Evolutionary conservation across 164 flowering plant species (phyloP).

Genomic region (Echeveria elegans): DNA sequence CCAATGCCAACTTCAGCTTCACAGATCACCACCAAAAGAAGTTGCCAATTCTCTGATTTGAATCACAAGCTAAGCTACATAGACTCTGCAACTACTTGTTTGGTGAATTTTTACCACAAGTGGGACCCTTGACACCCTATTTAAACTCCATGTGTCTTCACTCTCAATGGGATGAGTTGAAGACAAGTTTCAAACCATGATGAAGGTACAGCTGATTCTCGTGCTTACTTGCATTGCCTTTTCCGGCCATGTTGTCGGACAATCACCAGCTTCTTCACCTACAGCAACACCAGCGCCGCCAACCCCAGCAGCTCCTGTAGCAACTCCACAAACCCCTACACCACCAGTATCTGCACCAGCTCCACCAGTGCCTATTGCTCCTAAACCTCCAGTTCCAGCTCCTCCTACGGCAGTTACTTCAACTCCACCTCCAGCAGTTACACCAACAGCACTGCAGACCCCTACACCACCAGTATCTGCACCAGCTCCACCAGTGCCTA

Average conservation of each 20-base stretch:
- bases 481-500: neutral
- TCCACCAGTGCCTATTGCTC: neutral
- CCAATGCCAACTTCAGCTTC: constrained; percentile 3
- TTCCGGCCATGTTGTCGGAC: neutral
- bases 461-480: neutral
- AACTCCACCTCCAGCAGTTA: neutral
- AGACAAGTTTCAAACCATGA: neutral
- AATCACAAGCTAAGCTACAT: neutral
- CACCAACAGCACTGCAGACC: neutral
- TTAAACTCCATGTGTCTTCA: neutral
- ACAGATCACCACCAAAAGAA: neutral
- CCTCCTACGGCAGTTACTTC: too few relatives aligned
- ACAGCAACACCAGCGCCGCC: neutral
- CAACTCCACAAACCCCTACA: neutral
- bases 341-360: constrained; percentile 2
- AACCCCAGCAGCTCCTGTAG: neutral
- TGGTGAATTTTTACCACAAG: neutral
- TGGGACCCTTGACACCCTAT: neutral
- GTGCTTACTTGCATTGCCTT: neutral
- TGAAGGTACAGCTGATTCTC: neutral
- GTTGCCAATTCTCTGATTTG: too few relatives aligned
- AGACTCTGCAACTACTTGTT: constrained; percentile 1
- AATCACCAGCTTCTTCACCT: constrained; percentile 3
- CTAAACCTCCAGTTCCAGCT: neutral
- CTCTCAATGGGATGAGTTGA: neutral